Evolutionary conservation across 768 basidiomycete genomes (phyloP).

Genomic region (Rhizopogon sp.): DNA sequence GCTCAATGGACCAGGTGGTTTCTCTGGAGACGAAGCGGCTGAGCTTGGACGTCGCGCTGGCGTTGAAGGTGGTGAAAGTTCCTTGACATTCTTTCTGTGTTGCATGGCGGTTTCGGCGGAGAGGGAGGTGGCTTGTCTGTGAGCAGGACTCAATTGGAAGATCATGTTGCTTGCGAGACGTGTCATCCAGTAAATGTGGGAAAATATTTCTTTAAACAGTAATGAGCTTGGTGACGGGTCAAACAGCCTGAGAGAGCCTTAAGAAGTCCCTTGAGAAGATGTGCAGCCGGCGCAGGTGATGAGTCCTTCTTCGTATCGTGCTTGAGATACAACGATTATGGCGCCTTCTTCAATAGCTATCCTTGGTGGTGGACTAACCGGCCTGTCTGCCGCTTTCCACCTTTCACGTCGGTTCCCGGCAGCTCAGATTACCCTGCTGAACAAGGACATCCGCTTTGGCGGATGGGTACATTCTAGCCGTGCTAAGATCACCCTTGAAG

Average conservation of each 20-base stretch:
- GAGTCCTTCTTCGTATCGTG: neutral
- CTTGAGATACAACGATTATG: constrained; percentile 6
- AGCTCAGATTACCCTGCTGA: constrained; percentile 61
- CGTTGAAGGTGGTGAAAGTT: constrained; percentile 5
- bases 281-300: neutral
- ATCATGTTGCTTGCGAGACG: neutral
- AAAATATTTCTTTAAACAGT: neutral
- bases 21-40: constrained; percentile 21
- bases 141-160: neutral
- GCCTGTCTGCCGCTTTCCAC: constrained; percentile 78
- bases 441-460: constrained; percentile 59
- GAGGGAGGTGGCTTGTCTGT: constrained; percentile 22
- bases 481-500: constrained; percentile 34
- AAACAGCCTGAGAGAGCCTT: neutral
- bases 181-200: neutral
- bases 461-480: constrained; percentile 81
- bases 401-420: constrained; percentile 61
- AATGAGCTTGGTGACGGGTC: neutral
- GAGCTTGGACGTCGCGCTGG: constrained; percentile 21
- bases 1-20: constrained; percentile 52
- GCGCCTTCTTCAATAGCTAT: constrained; percentile 46
- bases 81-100: constrained; percentile 13
- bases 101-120: constrained; percentile 11
- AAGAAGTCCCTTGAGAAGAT: neutral
- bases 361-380: constrained; percentile 78